Evolutionary conservation across 805 yeast genomes (phyloP), one percentile per base, ranked within the genome.

Genomic region (Candida boidinii): DNA sequence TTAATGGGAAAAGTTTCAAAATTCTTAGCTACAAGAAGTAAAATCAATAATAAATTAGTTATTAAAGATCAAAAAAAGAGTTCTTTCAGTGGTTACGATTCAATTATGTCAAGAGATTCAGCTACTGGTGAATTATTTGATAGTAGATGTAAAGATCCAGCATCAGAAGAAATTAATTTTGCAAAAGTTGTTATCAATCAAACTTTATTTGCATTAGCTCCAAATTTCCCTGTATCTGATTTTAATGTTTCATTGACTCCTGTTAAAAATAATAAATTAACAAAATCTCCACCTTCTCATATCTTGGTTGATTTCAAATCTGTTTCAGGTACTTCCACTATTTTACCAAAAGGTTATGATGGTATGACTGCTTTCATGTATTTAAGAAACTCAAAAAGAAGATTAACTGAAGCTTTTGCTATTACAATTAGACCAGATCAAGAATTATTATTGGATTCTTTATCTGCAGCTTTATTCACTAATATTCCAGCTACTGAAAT

Each of bases 401-500:
- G 82, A 43, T 60, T 86, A 34, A 79, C 95, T 0, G 95, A 86
- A 56, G 80, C 94, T 0, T 84, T 81, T 58, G 74, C 81, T 5
- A 74, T 84, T 29, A 71, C 72, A 39, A 73, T 86, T 28, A 62
- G 66, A 32, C 64, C 79, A 1, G 72, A 71, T 12, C 72, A 73
- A 32, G 75, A 70, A 29, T 60, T 75, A 17, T 68, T 72, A 17
- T 63, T 82, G 36, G 83, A 80, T 37, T 77, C 75, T 43, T 64
- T 84, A 23, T 74, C 87, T 28, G 87, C 90, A 8, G 92, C 92
- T 3, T 58, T 86, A 33, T 86, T 85, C 54, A 70, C 76, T 46
- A 79, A 85, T 45, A 70, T 86, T 29, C 88, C 94, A 1, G 62
- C 79, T 11, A 63, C 70, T 29, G 84, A 76, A 46, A 41, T 57